Evolutionary conservation across 805 yeast species (phyloP).

Genomic region (Candida dajiaensis): DNA sequence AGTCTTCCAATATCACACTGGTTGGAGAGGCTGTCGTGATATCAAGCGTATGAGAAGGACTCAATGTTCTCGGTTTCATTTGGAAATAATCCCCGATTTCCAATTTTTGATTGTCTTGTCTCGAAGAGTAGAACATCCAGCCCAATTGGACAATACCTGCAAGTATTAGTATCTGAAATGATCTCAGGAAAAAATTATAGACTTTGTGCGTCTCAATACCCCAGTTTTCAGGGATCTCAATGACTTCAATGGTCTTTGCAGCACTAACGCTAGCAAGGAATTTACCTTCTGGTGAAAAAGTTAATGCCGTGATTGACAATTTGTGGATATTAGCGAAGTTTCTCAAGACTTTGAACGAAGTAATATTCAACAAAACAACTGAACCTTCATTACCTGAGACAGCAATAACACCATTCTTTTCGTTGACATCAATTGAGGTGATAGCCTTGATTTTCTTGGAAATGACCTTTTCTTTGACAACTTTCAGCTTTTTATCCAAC

Average conservation of each 20-base stretch:
- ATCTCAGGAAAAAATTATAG: slow-evolving; percentile 19
- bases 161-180: slow-evolving; percentile 12
- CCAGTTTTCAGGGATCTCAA: slow-evolving; percentile 50
- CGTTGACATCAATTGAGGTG: slow-evolving; percentile 44
- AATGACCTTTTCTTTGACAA: slow-evolving; percentile 11
- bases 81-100: slow-evolving; percentile 23
- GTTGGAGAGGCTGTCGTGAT: background rate
- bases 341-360: slow-evolving; percentile 50
- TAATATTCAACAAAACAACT: slow-evolving; percentile 35
- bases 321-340: slow-evolving; percentile 51
- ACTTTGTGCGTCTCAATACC: slow-evolving; percentile 23
- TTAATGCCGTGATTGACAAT: slow-evolving; percentile 67
- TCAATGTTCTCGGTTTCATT: slow-evolving; percentile 10
- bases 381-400: slow-evolving; percentile 54
- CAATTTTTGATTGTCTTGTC: slow-evolving; percentile 1
- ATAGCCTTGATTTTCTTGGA: slow-evolving; percentile 27
- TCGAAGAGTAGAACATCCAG: slow-evolving; percentile 13
- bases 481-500: slow-evolving; percentile 15
- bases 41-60: slow-evolving; percentile 2
- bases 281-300: slow-evolving; percentile 64
- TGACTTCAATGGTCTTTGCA: slow-evolving; percentile 62
- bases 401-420: slow-evolving; percentile 30
- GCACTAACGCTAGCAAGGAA: slow-evolving; percentile 72
- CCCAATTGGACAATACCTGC: slow-evolving; percentile 6
- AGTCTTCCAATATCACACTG: background rate